Evolutionary conservation across 805 yeast genomes (phyloP).

Genomic region (Saccharomyces jurei): DNA sequence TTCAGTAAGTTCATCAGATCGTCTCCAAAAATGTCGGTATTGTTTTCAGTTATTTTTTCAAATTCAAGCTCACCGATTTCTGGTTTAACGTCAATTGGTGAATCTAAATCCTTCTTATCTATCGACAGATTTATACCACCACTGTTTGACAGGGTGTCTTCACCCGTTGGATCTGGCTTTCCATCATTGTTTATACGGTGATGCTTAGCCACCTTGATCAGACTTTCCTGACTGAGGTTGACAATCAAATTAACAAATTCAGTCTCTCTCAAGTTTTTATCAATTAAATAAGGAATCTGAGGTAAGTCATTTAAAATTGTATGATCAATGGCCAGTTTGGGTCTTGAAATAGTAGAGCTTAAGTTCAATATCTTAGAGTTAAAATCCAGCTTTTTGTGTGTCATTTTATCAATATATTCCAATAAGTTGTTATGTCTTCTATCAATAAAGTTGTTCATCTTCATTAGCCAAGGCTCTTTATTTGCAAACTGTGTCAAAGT

Average conservation of each 20-base stretch:
- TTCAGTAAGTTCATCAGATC: slow-evolving; percentile 20
- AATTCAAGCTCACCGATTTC: slow-evolving; percentile 28
- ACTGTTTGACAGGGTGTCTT: not conserved
- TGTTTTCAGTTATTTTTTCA: slow-evolving; percentile 26
- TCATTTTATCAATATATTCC: slow-evolving; percentile 65
- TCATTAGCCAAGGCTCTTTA: slow-evolving; percentile 74
- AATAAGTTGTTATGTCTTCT: slow-evolving; percentile 48
- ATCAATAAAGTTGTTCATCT: slow-evolving; percentile 60
- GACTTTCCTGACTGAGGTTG: slow-evolving; percentile 7
- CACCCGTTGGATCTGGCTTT: not conserved
- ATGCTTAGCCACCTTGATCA: not conserved
- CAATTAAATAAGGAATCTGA: slow-evolving; percentile 60
- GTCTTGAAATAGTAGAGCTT: slow-evolving; percentile 48
- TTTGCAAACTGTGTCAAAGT: slow-evolving; percentile 67
- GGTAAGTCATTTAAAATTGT: slow-evolving; percentile 51
- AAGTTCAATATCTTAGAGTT: slow-evolving; percentile 49
- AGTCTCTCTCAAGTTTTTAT: slow-evolving; percentile 52
- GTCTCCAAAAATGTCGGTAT: slow-evolving; percentile 26
- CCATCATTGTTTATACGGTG: not conserved
- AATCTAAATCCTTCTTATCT: not conserved
- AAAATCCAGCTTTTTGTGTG: slow-evolving; percentile 62
- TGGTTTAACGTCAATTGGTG: not conserved
- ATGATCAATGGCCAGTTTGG: slow-evolving; percentile 44
- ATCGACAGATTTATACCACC: not conserved
- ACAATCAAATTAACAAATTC: slow-evolving; percentile 45